Evolutionary conservation across 306 rosid species (phyloP).

Genomic region (Cucumis sativus): DNA sequence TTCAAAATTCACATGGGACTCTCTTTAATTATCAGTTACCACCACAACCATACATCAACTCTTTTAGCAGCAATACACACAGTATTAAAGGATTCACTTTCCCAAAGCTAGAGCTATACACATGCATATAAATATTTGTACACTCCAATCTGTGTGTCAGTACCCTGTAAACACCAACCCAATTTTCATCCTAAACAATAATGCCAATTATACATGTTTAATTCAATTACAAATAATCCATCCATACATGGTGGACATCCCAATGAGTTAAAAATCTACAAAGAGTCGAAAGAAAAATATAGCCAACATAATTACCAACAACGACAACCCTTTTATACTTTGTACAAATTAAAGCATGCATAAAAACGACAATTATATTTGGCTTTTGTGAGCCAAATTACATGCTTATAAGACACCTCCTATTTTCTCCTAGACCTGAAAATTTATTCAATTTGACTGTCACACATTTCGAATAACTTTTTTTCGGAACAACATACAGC

Average conservation of each 20-base stretch:
- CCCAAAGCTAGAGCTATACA: not conserved
- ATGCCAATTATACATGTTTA: not conserved
- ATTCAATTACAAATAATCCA: not conserved
- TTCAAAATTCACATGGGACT: not conserved
- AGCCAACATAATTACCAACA: not conserved
- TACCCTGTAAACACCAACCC: not conserved
- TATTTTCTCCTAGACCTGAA: not conserved
- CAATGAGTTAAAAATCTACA: not conserved
- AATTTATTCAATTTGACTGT: not conserved
- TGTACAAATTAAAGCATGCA: constrained; percentile 2
- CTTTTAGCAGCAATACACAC: not conserved
- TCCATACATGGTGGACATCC: not conserved
- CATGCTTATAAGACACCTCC: not conserved
- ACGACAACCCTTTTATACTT: not conserved
- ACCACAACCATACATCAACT: not conserved
- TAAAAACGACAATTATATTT: not conserved
- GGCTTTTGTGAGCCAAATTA: not conserved
- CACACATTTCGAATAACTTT: not conserved
- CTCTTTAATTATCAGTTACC: not conserved
- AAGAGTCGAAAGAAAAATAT: not conserved
- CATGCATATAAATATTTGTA: too few relatives aligned
- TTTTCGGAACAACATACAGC: too few relatives aligned
- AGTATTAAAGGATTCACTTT: not conserved
- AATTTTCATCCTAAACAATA: not conserved
- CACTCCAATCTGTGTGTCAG: too few relatives aligned